A percentile compares a stretch with the other conserved stretches of the same genome.
Conservation (phyloP, 805 yeast genomes). For the Isabelozyma gotoi region DNA sequence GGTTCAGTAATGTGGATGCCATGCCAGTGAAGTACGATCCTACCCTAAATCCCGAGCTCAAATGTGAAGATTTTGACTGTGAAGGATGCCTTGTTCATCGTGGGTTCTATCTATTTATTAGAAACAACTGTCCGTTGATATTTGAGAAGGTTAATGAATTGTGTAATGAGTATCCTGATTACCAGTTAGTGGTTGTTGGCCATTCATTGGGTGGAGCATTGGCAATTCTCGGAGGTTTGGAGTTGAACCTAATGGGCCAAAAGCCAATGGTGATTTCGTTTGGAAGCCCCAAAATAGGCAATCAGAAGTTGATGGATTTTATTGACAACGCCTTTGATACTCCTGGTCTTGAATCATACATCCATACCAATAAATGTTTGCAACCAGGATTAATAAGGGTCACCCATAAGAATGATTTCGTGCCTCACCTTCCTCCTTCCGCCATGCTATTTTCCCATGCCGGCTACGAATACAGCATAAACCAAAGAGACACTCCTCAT, state of each 20-base stretch:
- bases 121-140: slow-evolving; percentile 38
- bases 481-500: slow-evolving; percentile 40
- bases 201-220: slow-evolving; percentile 80
- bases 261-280: slow-evolving; percentile 56
- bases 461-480: slow-evolving; percentile 52
- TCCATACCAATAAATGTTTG: slow-evolving; percentile 21
- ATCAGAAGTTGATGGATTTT: slow-evolving; percentile 47
- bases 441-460: slow-evolving; percentile 38
- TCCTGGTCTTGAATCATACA: slow-evolving; percentile 16
- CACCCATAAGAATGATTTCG: slow-evolving; percentile 55
- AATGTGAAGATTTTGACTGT: slow-evolving; percentile 32
- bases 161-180: slow-evolving; percentile 42
- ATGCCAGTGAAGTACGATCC: slow-evolving; percentile 50
- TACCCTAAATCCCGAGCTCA: slow-evolving; percentile 17
- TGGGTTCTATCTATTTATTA: slow-evolving; percentile 57
- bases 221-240: slow-evolving; percentile 62
- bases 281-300: slow-evolving; percentile 69
- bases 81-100: slow-evolving; percentile 57
- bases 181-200: slow-evolving; percentile 57
- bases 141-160: slow-evolving; percentile 34
- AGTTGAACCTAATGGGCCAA: slow-evolving; percentile 52
- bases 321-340: slow-evolving; percentile 51
- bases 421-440: slow-evolving; percentile 60
- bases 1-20: slow-evolving; percentile 57
- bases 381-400: slow-evolving; percentile 51